Percentiles rank a stretch among this genome's conserved stretches.
Evolutionary conservation across 2,329 filamentous ascomycete species (phyloP).

Genomic region (Colletotrichum sp.): DNA sequence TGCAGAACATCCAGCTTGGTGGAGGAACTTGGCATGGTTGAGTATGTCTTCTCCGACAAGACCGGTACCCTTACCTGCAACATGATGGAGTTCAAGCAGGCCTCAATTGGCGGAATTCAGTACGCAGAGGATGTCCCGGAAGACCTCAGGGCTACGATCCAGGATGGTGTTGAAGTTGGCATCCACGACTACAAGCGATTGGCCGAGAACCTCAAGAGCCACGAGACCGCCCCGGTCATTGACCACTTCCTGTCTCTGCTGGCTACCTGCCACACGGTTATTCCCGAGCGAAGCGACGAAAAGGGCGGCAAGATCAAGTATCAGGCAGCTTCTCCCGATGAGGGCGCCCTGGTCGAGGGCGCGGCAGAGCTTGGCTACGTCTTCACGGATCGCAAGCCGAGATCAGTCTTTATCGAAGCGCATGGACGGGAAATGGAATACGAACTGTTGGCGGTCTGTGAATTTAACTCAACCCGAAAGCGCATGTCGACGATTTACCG

Average conservation of each 20-base stretch:
- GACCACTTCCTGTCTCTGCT: slow-evolving; percentile 88
- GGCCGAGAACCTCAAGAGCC: slow-evolving; percentile 68
- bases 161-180: slow-evolving; percentile 78
- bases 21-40: slow-evolving; percentile 96
- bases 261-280: slow-evolving; percentile 94
- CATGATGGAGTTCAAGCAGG: slow-evolving; percentile 98
- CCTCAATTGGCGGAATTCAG: slow-evolving; percentile 89
- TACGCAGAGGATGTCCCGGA: slow-evolving; percentile 93
- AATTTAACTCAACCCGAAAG: slow-evolving; percentile 98
- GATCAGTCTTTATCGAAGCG: slow-evolving; percentile 82
- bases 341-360: slow-evolving; percentile 94
- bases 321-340: slow-evolving; percentile 95
- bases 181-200: slow-evolving; percentile 86
- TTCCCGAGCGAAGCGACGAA: slow-evolving; percentile 85
- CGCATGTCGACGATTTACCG: slow-evolving; percentile 98
- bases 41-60: slow-evolving; percentile 98
- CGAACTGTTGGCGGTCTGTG: slow-evolving; percentile 93
- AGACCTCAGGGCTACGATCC: slow-evolving; percentile 80
- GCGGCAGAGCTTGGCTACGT: slow-evolving; percentile 85
- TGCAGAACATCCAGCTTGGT: slow-evolving; percentile 96
- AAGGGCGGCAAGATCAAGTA: slow-evolving; percentile 89
- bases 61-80: slow-evolving; percentile 98
- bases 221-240: slow-evolving; percentile 56
- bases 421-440: slow-evolving; percentile 79
- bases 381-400: slow-evolving; percentile 89